A percentile compares a stretch with the other conserved stretches of the same genome.
Evolutionary conservation across 2,329 filamentous ascomycete species (phyloP).

Genomic region (Pseudogymnoascus sp.): DNA sequence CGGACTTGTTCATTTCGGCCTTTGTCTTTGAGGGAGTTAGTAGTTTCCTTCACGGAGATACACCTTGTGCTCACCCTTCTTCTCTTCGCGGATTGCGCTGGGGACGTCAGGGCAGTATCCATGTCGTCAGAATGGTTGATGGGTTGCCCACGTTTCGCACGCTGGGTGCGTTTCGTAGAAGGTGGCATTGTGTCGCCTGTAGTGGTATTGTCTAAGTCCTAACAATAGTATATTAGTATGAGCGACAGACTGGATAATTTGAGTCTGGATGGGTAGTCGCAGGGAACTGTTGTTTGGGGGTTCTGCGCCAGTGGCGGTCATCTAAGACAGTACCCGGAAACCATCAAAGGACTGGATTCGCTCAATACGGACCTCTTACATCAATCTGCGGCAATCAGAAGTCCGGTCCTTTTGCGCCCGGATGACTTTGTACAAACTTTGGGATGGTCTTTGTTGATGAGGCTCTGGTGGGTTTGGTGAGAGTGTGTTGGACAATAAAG

Average conservation of each 20-base stretch:
- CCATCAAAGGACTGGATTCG: conserved; percentile 4
- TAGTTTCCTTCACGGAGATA: not conserved
- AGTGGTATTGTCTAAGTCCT: conserved; percentile 16
- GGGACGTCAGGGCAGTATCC: conserved; percentile 39
- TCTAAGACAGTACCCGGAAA: conserved; percentile 6
- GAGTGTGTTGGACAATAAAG: not conserved
- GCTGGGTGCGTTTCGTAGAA: conserved; percentile 31
- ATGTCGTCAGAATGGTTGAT: conserved; percentile 15
- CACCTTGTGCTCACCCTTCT: conserved; percentile 47
- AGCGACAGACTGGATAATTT: not conserved
- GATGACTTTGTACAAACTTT: not conserved
- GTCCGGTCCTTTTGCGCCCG: not conserved
- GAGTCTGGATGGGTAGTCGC: conserved; percentile 3
- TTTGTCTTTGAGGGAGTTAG: conserved; percentile 19
- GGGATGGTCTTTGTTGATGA: not conserved
- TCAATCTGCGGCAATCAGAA: not conserved
- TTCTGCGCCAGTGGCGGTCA: not conserved
- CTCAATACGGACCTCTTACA: conserved; percentile 6
- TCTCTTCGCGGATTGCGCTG: conserved; percentile 54
- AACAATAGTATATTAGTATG: conserved; percentile 2
- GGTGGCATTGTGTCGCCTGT: conserved; percentile 29
- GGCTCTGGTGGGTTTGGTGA: not conserved
- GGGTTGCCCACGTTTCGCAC: conserved; percentile 29
- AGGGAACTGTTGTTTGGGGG: conserved; percentile 4
- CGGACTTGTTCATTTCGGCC: conserved; percentile 29